Base-by-base conservation (phyloP, 2,329 filamentous ascomycete genomes). In the Fusarium foetens region DNA sequence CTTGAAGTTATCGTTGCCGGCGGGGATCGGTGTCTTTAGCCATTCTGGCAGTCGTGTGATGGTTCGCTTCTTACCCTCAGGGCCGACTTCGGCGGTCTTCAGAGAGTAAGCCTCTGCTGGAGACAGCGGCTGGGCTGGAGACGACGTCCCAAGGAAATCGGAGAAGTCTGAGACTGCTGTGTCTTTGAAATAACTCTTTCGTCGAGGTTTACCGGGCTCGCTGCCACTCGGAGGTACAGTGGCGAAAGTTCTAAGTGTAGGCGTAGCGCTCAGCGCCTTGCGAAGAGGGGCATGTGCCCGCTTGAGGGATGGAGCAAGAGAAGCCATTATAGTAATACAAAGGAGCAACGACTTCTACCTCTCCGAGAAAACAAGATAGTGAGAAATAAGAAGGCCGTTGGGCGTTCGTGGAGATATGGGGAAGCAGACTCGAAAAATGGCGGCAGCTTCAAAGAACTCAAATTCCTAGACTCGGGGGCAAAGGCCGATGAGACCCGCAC, bases 1-100 rank as follows among this genome's bases (percentile, higher is more conserved):
- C 84, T 97, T 97, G 86, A 92, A 98, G 84, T 97, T 97, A 63
- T 86, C 83, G 80, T 90, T 92, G 70, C 92, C 92, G 17, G 90
- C 90, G 0, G 96, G 96, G 63, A 99, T 96, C 4, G 94, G 93
- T 27, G 95, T 99, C 87, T 98, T 98, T 71, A 99, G 89, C 96
- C 96, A 99, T 75, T 92, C 89, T 25, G 96, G 96, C 53, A 99
- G 86, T 52, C 96, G 91, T 19, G 90, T 92, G 76, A 92, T 89
- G 75, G 89, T 90, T 73, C 85, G 86, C 80, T 90, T 89, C 80
- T 86, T 88, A 67, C 89, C 89, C 33, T 85, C 86, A 25, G 90
- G 90, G 41, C 90, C 90, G 75, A 92, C 90, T 78, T 91, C 85
- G 73, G 88, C 90, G 42, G 90, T 92, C 73, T 86, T 86, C 45